Conservation (phyloP, 2,329 filamentous ascomycete species). For the Coniella vitis region DNA sequence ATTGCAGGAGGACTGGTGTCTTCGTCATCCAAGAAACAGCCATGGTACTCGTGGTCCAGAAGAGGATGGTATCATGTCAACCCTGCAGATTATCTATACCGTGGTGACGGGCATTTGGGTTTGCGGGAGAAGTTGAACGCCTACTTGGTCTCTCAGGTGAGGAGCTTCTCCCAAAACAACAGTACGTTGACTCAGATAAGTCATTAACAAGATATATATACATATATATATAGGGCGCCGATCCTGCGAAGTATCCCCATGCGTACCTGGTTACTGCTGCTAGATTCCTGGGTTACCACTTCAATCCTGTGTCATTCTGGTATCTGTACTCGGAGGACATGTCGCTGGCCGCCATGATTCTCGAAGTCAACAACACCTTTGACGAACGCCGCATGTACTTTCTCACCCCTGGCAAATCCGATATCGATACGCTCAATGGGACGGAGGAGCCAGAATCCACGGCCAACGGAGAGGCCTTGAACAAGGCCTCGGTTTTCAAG, state of each 20-base stretch:
- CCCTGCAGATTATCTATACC: constrained; percentile 53
- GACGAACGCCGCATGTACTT: constrained; percentile 64
- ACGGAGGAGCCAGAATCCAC: background rate
- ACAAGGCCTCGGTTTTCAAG: constrained; percentile 30
- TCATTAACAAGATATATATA: constrained; percentile 1
- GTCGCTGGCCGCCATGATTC: constrained; percentile 55
- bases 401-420: constrained; percentile 32
- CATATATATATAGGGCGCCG: constrained; percentile 50
- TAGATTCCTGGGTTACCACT: constrained; percentile 61
- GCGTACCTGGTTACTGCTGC: constrained; percentile 68
- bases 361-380: constrained; percentile 74
- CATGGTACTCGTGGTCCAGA: constrained; percentile 8
- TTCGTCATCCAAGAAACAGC: constrained; percentile 22
- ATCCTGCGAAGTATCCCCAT: constrained; percentile 54
- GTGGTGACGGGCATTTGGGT: constrained; percentile 43
- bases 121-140: constrained; percentile 56
- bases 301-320: constrained; percentile 75
- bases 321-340: constrained; percentile 60
- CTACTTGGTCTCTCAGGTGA: constrained; percentile 52
- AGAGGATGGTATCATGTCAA: constrained; percentile 52
- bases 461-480: background rate
- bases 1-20: constrained; percentile 51
- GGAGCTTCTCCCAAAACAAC: constrained; percentile 19
- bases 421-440: constrained; percentile 14
- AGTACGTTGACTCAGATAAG: background rate